Percentiles rank a stretch among this genome's conserved stretches.
These are phyloP conservation scores for Sclerotinia subarctica DNA, from an alignment of 2,329 filamentous ascomycete species.

Conservation along the genomic window DNA sequence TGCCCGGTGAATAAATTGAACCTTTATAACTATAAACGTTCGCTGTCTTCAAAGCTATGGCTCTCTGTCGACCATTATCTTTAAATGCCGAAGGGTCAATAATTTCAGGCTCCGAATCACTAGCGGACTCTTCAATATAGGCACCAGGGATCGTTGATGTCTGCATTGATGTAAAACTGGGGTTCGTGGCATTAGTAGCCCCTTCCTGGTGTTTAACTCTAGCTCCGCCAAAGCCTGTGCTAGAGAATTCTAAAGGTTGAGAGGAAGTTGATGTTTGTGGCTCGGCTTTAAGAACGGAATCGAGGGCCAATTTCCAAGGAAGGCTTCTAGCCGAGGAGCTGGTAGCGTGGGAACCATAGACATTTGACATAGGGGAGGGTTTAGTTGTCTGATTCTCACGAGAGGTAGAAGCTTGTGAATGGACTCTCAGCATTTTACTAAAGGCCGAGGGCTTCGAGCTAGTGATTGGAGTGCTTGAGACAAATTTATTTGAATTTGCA, in stretches of 20 bases:
- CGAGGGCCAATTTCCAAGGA: not conserved
- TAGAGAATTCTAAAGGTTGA: not conserved
- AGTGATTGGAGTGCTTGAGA: conserved; percentile 3
- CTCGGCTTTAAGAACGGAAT: not conserved
- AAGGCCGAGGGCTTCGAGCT: conserved; percentile 31
- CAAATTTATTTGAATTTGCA: conserved; percentile 18
- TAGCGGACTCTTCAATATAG: conserved; percentile 29
- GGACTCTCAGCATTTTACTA: conserved; percentile 32
- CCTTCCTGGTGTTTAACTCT: not conserved
- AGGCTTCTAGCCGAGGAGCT: not conserved
- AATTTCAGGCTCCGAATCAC: conserved; percentile 37
- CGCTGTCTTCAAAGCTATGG: not conserved
- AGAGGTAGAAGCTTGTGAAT: conserved; percentile 21
- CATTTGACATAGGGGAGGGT: not conserved
- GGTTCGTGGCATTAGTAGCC: conserved; percentile 8
- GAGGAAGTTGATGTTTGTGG: not conserved
- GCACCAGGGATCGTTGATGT: conserved; percentile 21
- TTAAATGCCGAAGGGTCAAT: conserved; percentile 34
- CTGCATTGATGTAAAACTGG: conserved; percentile 20
- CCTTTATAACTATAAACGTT: not conserved
- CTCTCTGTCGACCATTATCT: conserved; percentile 30
- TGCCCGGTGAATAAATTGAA: conserved; percentile 22
- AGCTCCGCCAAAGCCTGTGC: not conserved
- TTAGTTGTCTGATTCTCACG: not conserved
- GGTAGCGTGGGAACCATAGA: not conserved